phyloP scores from a whole-genome alignment of 495 filamentous ascomycete genomes.

The Hypomontagnella submonticulosa region DNA sequence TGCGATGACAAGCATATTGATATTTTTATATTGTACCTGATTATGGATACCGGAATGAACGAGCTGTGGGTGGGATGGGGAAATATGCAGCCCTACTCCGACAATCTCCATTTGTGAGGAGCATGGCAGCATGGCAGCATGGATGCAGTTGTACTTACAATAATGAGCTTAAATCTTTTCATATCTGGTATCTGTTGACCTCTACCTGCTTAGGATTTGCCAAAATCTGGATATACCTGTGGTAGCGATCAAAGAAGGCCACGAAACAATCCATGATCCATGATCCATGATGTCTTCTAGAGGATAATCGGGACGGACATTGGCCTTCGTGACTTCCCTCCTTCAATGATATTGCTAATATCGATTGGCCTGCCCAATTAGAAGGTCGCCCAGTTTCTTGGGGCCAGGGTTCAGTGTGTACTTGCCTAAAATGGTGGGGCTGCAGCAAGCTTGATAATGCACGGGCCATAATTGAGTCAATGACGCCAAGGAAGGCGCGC shows the following conservation, averaged over 20 bases:
- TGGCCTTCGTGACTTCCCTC: no score
- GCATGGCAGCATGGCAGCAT: neutral
- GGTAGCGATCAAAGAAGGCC: no score
- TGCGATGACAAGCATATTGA: conserved; percentile 1
- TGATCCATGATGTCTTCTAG: no score
- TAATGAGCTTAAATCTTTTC: no score
- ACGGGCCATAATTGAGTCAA: conserved; percentile 7
- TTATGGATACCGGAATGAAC: conserved; percentile 23
- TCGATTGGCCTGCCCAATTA: no score
- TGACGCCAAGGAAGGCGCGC: conserved; percentile 16
- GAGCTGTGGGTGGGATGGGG: conserved; percentile 24
- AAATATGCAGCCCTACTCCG: conserved; percentile 41
- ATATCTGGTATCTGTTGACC: no score
- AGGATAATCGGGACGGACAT: no score
- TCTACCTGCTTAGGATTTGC: no score
- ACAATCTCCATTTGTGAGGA: conserved; percentile 15
- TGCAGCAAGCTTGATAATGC: conserved; percentile 3
- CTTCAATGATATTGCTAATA: no score
- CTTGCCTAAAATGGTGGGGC: conserved; percentile 3
- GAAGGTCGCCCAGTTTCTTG: neutral
- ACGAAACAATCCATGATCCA: no score
- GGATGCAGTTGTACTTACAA: no score
- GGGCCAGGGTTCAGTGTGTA: conserved; percentile 7
- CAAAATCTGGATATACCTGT: no score
- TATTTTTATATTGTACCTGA: conserved; percentile 17